Conservation (phyloP, 371 early-diverging fungal genomes). For the Rhizomucor pusillus region DNA sequence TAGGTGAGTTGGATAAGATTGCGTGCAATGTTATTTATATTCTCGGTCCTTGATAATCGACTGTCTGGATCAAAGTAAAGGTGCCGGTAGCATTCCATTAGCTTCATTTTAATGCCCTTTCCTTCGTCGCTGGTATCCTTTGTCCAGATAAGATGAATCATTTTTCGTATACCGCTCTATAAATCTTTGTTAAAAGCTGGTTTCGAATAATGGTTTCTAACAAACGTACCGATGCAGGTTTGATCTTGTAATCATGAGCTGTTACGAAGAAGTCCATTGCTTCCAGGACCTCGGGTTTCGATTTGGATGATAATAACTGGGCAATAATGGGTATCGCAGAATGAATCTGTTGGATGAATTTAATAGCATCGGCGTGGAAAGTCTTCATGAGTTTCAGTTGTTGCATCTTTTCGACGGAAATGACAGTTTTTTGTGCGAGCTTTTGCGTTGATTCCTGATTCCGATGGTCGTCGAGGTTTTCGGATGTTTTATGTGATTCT, state of each 20-base stretch:
- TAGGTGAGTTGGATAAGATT: conserved; percentile 82
- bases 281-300: conserved; percentile 90
- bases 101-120: conserved; percentile 75
- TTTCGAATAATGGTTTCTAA: neutral
- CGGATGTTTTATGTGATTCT: conserved; percentile 11
- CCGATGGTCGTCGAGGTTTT: conserved; percentile 4
- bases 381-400: conserved; percentile 64
- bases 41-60: conserved; percentile 54
- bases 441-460: conserved; percentile 2
- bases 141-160: conserved; percentile 96
- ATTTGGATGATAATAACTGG: conserved; percentile 84
- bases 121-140: conserved; percentile 84
- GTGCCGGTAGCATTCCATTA: conserved; percentile 75
- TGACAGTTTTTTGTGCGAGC: conserved; percentile 13
- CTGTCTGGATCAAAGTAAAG: conserved; percentile 75
- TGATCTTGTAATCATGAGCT: conserved; percentile 81
- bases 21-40: conserved; percentile 62
- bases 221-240: conserved; percentile 62
- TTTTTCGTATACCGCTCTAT: conserved; percentile 83
- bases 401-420: conserved; percentile 53
- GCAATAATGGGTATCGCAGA: conserved; percentile 70
- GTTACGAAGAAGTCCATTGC: conserved; percentile 92
- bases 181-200: neutral
- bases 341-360: conserved; percentile 78
- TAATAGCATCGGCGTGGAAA: conserved; percentile 86